Percentiles rank a stretch among this genome's conserved stretches.
Evolutionary conservation across 345 rosid genomes (phyloP).

Genomic region (Eucalyptus victrix): DNA sequence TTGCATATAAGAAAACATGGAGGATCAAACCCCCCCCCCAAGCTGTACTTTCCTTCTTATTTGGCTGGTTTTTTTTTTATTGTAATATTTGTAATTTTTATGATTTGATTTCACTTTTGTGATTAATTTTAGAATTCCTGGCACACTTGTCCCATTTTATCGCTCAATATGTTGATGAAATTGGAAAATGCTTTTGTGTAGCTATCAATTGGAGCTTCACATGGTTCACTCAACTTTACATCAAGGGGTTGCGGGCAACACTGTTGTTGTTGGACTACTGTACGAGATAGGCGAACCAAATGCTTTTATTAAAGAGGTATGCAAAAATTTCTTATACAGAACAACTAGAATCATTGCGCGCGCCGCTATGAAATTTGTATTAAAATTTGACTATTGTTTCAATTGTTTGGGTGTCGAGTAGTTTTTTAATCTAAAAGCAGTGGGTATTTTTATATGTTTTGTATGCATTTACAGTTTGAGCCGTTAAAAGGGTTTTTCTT

Average conservation of each 20-base stretch:
- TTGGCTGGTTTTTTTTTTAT: background rate
- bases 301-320: slow-evolving; percentile 42
- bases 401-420: background rate
- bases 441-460: background rate
- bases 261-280: slow-evolving; percentile 38
- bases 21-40: background rate
- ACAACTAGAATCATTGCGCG: background rate
- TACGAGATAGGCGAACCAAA: slow-evolving; percentile 36
- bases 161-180: background rate
- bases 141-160: background rate
- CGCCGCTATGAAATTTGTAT: background rate
- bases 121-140: background rate
- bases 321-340: background rate
- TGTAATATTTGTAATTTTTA: background rate
- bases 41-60: too few species aligned
- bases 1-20: background rate
- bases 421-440: background rate
- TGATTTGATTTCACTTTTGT: background rate
- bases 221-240: slow-evolving; percentile 50
- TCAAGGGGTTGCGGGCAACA: slow-evolving; percentile 7
- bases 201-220: slow-evolving; percentile 61
- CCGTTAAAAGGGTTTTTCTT: too few species aligned
- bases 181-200: background rate
- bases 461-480: too few species aligned
- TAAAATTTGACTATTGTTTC: background rate